Percentiles rank a stretch among this genome's conserved stretches.
These are phyloP conservation scores for Fennellomyces sp. DNA, from an alignment of 371 early-diverging fungal genomes.

Conservation along the genomic window DNA sequence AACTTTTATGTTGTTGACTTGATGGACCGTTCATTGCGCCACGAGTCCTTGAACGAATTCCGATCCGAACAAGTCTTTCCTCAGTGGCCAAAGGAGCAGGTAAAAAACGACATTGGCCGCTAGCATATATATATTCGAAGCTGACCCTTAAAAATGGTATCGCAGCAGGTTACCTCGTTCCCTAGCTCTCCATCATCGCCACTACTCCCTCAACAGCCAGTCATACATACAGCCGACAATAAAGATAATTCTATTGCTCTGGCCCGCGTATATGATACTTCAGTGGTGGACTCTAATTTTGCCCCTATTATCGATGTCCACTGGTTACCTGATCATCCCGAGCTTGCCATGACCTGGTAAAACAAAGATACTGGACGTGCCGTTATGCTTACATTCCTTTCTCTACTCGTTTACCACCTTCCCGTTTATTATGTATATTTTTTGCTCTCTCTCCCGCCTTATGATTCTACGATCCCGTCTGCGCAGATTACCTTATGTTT, in stretches of 20 bases:
- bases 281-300: background rate
- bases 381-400: background rate
- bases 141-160: conserved; percentile 1
- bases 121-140: background rate
- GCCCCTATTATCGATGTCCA: background rate
- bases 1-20: too few species aligned
- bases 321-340: background rate
- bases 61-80: background rate
- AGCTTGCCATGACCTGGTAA: background rate
- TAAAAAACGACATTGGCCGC: background rate
- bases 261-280: background rate
- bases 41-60: background rate
- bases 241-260: conserved; percentile 4
- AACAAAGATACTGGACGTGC: too few species aligned
- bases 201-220: background rate
- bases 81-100: background rate
- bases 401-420: too few species aligned
- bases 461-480: too few species aligned
- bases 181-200: background rate
- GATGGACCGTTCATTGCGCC: too few species aligned
- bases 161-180: background rate
- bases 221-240: conserved; percentile 3
- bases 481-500: too few species aligned
- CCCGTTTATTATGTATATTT: too few species aligned
- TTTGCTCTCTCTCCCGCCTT: too few species aligned